phyloP scores from a whole-genome alignment of 1,284 basidiomycete species.

The Naganishia sp. region DNA sequence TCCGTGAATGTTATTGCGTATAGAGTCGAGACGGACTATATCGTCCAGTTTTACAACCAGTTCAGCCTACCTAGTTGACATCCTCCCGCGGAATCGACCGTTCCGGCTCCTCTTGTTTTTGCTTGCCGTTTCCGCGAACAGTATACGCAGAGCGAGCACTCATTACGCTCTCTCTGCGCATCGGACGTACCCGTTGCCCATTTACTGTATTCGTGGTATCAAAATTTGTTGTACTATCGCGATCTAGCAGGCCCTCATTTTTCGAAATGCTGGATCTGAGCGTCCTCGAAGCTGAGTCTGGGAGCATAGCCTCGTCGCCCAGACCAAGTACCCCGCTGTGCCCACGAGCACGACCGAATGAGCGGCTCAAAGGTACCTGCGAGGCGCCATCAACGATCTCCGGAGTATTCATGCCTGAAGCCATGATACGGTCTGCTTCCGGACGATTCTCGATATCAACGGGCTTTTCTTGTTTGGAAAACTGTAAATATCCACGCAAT shows the following conservation, averaged over 20 bases:
- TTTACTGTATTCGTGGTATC: constrained; percentile 1
- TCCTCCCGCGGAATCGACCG: too few species aligned
- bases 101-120: neutral
- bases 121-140: neutral
- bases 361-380: constrained; percentile 17
- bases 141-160: neutral
- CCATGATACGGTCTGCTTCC: neutral
- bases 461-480: constrained; percentile 28
- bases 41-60: too few species aligned
- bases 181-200: too few species aligned
- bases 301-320: neutral
- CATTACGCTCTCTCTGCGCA: neutral
- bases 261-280: constrained; percentile 17
- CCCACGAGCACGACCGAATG: constrained; percentile 1
- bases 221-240: neutral
- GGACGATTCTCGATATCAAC: constrained; percentile 18
- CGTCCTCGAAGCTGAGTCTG: neutral
- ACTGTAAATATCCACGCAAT: neutral
- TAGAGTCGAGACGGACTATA: too few species aligned
- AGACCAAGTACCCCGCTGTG: neutral
- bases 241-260: constrained; percentile 1
- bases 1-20: too few species aligned
- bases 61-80: too few species aligned
- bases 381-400: constrained; percentile 23
- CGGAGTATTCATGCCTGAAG: constrained; percentile 21